Conservation (phyloP, 208 protist species). For the Wallacemonas collosoma region DNA sequence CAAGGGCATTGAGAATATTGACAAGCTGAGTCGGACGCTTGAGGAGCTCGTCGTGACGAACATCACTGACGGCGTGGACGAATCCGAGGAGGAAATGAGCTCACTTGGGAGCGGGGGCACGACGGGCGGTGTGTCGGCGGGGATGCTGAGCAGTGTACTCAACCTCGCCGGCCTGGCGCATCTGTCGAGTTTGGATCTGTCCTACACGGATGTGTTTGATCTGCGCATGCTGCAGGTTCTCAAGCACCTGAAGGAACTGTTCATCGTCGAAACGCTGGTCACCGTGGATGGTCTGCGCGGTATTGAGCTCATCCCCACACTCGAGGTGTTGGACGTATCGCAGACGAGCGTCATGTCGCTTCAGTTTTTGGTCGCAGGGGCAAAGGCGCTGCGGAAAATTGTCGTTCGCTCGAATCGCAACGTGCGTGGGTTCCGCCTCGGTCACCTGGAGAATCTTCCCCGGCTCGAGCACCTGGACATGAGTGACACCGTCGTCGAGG, state of each 20-base stretch:
- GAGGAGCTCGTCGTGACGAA: slow-evolving; percentile 64
- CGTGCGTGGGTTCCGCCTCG: slow-evolving; percentile 54
- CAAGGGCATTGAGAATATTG: slow-evolving; percentile 48
- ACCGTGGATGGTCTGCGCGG: slow-evolving; percentile 69
- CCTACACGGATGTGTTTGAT: slow-evolving; percentile 59
- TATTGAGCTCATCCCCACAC: slow-evolving; percentile 48
- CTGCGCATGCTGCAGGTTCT: slow-evolving; percentile 42
- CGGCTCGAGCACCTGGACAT: slow-evolving; percentile 59
- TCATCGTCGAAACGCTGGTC: slow-evolving; percentile 60
- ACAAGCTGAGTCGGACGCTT: slow-evolving; percentile 44
- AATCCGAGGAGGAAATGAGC: slow-evolving; percentile 32
- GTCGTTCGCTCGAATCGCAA: slow-evolving; percentile 59
- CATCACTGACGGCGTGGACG: slow-evolving; percentile 34
- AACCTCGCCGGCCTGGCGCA: slow-evolving; percentile 29
- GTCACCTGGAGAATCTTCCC: slow-evolving; percentile 42
- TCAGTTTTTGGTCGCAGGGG: slow-evolving; percentile 56
- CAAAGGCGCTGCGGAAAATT: slow-evolving; percentile 37
- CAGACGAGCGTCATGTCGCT: slow-evolving; percentile 73
- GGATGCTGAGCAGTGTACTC: slow-evolving; percentile 43
- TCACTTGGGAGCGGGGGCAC: slow-evolving; percentile 23
- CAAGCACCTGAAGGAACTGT: slow-evolving; percentile 34
- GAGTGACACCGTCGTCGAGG: slow-evolving; percentile 74
- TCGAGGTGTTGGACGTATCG: slow-evolving; percentile 62
- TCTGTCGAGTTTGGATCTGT: slow-evolving; percentile 42
- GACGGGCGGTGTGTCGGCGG: slow-evolving; percentile 4